Conservation (phyloP, 2,329 filamentous ascomycete species). For the Colletotrichum sp. region DNA sequence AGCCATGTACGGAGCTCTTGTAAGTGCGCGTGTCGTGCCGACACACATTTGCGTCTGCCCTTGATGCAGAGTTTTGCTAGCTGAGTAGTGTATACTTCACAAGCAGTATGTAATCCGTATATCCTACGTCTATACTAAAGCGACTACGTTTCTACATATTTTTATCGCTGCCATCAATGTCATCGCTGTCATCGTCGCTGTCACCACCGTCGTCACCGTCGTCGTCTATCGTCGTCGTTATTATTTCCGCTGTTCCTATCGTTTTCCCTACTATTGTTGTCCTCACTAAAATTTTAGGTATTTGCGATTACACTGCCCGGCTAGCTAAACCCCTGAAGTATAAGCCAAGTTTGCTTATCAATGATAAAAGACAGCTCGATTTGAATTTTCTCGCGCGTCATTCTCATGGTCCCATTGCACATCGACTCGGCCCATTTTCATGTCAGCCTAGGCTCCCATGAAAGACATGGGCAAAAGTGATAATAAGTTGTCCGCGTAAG, state of each 20-base stretch:
- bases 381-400: neutral
- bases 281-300: rapidly evolving
- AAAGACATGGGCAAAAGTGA: neutral
- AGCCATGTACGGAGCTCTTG: neutral
- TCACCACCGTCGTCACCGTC: too few relatives aligned
- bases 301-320: too few relatives aligned
- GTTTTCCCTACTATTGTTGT: too few relatives aligned
- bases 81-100: rapidly evolving
- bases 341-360: neutral
- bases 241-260: too few relatives aligned
- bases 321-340: rapidly evolving
- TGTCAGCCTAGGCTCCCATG: too few relatives aligned
- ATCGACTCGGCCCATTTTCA: rapidly evolving
- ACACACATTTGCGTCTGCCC: rapidly evolving
- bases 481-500: too few relatives aligned
- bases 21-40: neutral
- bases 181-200: too few relatives aligned
- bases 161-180: too few relatives aligned
- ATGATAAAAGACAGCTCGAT: neutral
- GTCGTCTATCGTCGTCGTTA: too few relatives aligned
- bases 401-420: neutral
- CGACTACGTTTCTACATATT: rapidly evolving
- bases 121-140: too few relatives aligned
- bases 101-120: rapidly evolving
- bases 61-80: too few relatives aligned